phyloP scores from a whole-genome alignment of 129 eudicot species.

The Scalesia atractyloides region DNA sequence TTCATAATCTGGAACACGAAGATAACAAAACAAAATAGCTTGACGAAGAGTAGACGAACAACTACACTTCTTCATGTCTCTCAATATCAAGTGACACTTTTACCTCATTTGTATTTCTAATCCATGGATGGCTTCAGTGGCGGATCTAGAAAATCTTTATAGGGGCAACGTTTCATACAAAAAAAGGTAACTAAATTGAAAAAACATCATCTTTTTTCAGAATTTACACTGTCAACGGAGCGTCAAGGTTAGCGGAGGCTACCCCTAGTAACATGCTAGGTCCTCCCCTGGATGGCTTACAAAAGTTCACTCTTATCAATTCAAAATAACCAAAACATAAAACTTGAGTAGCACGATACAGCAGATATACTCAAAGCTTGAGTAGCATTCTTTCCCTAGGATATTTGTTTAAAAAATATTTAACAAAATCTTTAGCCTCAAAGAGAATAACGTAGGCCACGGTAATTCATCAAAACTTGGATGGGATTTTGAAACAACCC shows the following conservation, averaged over 20 bases:
- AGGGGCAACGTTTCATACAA: too few relatives aligned
- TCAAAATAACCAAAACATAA: background rate
- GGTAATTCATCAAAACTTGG: conserved; percentile 42
- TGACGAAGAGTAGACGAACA: conserved; percentile 84
- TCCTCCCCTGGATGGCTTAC: too few relatives aligned
- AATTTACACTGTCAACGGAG: too few relatives aligned
- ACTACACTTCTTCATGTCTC: conserved; percentile 80
- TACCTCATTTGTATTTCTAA: conserved; percentile 48
- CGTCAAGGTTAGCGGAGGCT: too few relatives aligned
- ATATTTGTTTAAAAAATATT: conserved; percentile 73
- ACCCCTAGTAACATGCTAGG: too few relatives aligned
- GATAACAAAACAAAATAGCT: conserved; percentile 26
- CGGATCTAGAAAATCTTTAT: too few relatives aligned
- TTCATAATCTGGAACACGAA: background rate
- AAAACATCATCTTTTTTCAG: too few relatives aligned
- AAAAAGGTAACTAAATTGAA: too few relatives aligned
- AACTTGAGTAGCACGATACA: background rate
- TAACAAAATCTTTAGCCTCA: conserved; percentile 88
- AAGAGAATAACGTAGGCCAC: conserved; percentile 70
- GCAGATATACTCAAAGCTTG: conserved; percentile 59
- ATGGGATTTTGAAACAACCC: conserved; percentile 39
- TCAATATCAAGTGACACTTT: conserved; percentile 60
- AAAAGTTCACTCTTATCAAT: conserved; percentile 13
- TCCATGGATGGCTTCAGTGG: too few relatives aligned
- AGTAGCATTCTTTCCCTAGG: conserved; percentile 91